Evolutionary conservation across 2,329 filamentous ascomycete species (phyloP).

Genomic region (Sporothrix protearum): DNA sequence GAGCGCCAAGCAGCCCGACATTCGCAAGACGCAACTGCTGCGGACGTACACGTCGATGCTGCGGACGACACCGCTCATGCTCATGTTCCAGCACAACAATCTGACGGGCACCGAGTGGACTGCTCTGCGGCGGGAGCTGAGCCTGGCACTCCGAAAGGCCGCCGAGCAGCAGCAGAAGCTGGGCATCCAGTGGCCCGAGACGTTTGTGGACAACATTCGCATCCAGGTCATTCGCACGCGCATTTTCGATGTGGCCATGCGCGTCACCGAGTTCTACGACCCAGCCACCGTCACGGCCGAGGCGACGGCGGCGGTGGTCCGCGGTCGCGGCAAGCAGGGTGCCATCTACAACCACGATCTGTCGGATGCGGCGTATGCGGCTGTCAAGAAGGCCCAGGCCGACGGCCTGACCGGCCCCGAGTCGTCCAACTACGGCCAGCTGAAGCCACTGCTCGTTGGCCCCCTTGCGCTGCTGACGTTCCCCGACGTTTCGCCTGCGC

Average conservation of each 20-base stretch:
- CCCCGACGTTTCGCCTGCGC: constrained; percentile 75
- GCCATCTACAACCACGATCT: constrained; percentile 51
- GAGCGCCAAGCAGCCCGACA: constrained; percentile 79
- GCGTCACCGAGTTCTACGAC: constrained; percentile 79
- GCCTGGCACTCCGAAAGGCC: constrained; percentile 44
- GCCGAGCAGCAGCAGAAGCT: constrained; percentile 28
- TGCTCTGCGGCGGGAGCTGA: constrained; percentile 66
- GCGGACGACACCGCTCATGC: constrained; percentile 76
- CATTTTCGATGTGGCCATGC: constrained; percentile 81
- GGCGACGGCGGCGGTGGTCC: constrained; percentile 27
- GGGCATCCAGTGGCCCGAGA: constrained; percentile 33
- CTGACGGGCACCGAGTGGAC: constrained; percentile 70
- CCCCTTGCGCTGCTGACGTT: constrained; percentile 78
- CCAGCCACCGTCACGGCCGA: constrained; percentile 40
- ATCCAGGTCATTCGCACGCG: constrained; percentile 83
- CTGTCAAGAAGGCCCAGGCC: constrained; percentile 32
- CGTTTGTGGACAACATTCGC: constrained; percentile 62
- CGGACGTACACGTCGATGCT: constrained; percentile 85
- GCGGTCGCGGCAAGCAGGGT: constrained; percentile 33
- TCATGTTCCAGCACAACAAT: constrained; percentile 74
- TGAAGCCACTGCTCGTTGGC: constrained; percentile 75
- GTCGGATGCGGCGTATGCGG: constrained; percentile 49
- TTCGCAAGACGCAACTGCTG: constrained; percentile 83
- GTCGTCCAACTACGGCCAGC: constrained; percentile 50
- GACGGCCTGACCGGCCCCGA: constrained; percentile 34